Evolutionary conservation across 78 protist genomes (phyloP).

Genomic region (Emiliania huxleyi): DNA sequence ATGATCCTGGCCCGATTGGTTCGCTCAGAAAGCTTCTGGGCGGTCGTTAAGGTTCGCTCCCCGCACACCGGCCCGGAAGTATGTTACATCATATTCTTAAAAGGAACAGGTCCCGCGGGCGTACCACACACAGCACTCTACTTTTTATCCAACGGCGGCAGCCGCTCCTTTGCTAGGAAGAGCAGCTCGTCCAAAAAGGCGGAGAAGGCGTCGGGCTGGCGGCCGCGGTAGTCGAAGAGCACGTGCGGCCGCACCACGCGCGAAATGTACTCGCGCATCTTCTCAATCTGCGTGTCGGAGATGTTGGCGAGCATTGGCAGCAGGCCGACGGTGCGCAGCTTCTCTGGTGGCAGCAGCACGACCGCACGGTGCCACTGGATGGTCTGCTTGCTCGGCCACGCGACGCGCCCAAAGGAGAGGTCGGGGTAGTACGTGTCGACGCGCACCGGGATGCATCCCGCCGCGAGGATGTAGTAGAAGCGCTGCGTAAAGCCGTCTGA

Average conservation of each 20-base stretch:
- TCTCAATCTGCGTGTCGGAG: neutral
- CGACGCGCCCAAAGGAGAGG: neutral
- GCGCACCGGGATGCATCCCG: slow-evolving; percentile 2
- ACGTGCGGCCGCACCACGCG: neutral
- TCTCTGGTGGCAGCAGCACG: neutral
- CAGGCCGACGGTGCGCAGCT: neutral
- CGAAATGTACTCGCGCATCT: neutral
- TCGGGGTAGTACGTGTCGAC: neutral
- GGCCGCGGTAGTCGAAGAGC: neutral
- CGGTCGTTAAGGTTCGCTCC: no score
- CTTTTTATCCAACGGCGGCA: neutral
- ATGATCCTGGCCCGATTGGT: no score
- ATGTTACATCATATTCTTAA: no score
- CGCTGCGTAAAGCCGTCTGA: neutral
- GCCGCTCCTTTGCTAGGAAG: neutral
- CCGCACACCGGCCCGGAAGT: no score
- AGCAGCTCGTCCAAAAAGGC: neutral
- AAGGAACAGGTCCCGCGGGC: no score
- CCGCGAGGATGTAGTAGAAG: neutral
- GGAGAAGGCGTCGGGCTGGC: neutral
- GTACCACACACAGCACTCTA: no score
- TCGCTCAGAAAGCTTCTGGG: no score
- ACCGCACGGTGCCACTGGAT: neutral
- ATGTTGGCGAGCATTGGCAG: neutral
- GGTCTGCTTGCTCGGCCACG: neutral